Base-by-base conservation (phyloP, 2,329 filamentous ascomycete genomes). In the Zalaria obscura region DNA sequence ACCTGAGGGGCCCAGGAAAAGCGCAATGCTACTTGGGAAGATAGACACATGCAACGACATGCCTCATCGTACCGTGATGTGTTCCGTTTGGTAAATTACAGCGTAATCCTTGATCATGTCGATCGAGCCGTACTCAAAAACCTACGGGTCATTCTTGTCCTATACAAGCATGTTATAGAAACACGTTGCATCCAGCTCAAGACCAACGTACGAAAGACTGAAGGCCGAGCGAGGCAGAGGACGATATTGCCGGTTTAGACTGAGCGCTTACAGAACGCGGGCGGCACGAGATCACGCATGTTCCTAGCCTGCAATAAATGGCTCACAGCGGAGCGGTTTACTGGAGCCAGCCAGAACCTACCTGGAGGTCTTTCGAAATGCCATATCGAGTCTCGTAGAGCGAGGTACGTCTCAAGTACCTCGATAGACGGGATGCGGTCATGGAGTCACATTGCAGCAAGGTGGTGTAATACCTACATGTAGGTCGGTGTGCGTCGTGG, bases 191-290 rank as follows among this genome's bases (percentile, higher is more conserved):
- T 44, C 42, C 42, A 44, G 42, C 42, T 44, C 42, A 39, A 44
- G 41, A 44, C 42, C 10, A 35, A 40, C 7, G 27, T 35, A 36
- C 34, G 10, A 10, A 31, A 27, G 6, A 25, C 29, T 35, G 8
- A 11, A 44, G 31, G 39, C 40, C 41, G 42, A 44, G 42, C 42
- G 42, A 44, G 42, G 42, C 42, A 44, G 39, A 44, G 42, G 42
- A 44, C 42, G 35, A 5, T 32, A 18, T 40, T 28, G 18, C 18
- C 18, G 29, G 29, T 32, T 32, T n/a, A 7, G 29, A 32, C 7
- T 32, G n/a, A n/a, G 7, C 7, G 7, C 29, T 32, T n/a, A 7
- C 29, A 32, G 29, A 32, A 32, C 29, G 29, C n/a, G 7, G 29
- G 29, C n/a, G 7, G n/a, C 7, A 32, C 29, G 7, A 32, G 29